phyloP scores from a whole-genome alignment of 257 asterid species.

The Solanum dulcamara region DNA sequence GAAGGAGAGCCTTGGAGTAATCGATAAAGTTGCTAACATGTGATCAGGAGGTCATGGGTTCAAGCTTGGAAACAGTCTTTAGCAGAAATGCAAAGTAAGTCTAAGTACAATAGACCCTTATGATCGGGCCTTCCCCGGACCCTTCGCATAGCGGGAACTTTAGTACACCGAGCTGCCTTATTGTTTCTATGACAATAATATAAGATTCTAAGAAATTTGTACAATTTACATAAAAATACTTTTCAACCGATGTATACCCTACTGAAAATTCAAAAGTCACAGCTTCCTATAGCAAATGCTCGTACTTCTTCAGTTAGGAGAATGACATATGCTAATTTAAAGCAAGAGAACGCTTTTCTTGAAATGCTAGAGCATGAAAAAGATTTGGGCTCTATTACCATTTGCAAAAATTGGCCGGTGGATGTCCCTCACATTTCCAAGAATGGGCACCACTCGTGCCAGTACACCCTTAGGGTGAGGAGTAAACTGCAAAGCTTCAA shows the following conservation, averaged over 20 bases:
- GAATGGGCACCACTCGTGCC: constrained; percentile 80
- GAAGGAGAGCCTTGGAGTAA: too few species aligned
- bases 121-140: too few species aligned
- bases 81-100: too few species aligned
- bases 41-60: too few species aligned
- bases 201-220: background rate
- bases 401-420: constrained; percentile 81
- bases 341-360: background rate
- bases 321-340: background rate
- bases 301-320: background rate
- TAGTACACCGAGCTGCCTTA: too few species aligned
- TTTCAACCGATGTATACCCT: background rate
- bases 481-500: constrained; percentile 84
- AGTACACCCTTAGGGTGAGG: constrained; percentile 87
- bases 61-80: too few species aligned
- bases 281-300: background rate
- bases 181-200: background rate
- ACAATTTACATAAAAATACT: background rate
- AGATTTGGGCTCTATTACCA: constrained; percentile 30
- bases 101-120: too few species aligned
- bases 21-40: too few species aligned
- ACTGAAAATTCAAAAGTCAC: background rate
- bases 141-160: too few species aligned
- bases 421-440: constrained; percentile 81
- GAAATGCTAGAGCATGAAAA: background rate